phyloP scores from a whole-genome alignment of 2,329 filamentous ascomycete genomes.

The Colletotrichum siamense region DNA sequence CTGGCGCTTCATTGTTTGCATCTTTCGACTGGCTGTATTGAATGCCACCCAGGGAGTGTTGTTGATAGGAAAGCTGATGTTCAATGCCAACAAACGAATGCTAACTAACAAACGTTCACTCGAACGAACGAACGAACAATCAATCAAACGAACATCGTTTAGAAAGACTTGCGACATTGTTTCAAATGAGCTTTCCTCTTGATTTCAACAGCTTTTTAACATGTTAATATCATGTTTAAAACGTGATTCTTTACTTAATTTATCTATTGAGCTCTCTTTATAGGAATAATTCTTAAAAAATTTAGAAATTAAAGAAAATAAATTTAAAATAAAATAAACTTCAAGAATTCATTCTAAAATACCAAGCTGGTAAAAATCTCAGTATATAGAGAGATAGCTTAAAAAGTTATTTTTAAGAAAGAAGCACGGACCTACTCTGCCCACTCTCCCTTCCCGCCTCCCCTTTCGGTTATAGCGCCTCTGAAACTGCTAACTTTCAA shows the following conservation, averaged over 20 bases:
- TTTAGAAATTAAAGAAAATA: not conserved
- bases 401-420: not conserved
- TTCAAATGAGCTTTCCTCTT: not conserved
- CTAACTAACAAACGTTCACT: not conserved
- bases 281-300: not conserved
- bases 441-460: not conserved
- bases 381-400: not conserved
- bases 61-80: not conserved
- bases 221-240: not conserved
- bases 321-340: too few relatives aligned
- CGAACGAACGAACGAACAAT: not conserved
- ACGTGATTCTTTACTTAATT: not conserved
- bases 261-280: not conserved
- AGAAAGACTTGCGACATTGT: not conserved
- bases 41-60: not conserved
- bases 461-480: not conserved
- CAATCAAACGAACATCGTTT: not conserved
- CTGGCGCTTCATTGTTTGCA: not conserved
- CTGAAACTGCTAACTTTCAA: not conserved
- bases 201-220: not conserved
- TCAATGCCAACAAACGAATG: not conserved
- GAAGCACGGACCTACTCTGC: not conserved
- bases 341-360: not conserved
- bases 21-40: not conserved
- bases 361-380: not conserved